Base-by-base conservation (phyloP, 345 rosid genomes). In the Heritiera littoralis region DNA sequence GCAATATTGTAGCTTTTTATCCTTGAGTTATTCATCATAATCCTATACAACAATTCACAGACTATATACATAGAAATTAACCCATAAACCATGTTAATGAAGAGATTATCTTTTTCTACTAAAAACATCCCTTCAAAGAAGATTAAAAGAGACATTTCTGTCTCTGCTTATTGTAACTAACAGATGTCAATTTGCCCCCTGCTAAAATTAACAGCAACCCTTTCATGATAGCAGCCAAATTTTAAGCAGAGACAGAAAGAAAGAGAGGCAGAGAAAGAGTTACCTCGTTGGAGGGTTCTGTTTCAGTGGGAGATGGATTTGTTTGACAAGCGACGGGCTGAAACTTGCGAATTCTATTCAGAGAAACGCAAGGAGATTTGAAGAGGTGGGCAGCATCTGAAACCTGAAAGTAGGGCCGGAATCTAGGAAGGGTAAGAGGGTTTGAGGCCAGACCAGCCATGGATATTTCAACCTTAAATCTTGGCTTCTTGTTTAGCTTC, bases 241-340 rank as follows among this genome's bases (percentile, higher is more conserved):
- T 17, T 14, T 28, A 30, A 1, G 59, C 49, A 23, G 56, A 14
- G n/a, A 54, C 18, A 23, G 1, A 0, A 4, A 70, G 18, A 10
- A 15, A 5, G 2, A 51, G 6, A 51, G 54, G 3, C 38, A 52
- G 5, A 6, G 12, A 64, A 48, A 59, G 40, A 80, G 23, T 28
- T 48, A 80, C 83, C 70, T 79, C 40, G 15, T 77, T 7, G 11
- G 52, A 40, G 15, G 58, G 35, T 17, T 79, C 41, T 18, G 65
- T 63, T 80, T 83, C 74, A 12, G 86, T 64, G 55, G 85, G 74
- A 41, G 77, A 59, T 49, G 89, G 88, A 72, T 86, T 83, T 12
- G 83, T 72, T 66, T 86, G 86, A 80, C 91, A 86, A 63, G 87
- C 85, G 4, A 84, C 35, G 38, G 78, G 52, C 61, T 77, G 84